These are phyloP conservation scores for Dovyalis caffra DNA, from an alignment of 345 rosid species.

Conservation along the genomic window DNA sequence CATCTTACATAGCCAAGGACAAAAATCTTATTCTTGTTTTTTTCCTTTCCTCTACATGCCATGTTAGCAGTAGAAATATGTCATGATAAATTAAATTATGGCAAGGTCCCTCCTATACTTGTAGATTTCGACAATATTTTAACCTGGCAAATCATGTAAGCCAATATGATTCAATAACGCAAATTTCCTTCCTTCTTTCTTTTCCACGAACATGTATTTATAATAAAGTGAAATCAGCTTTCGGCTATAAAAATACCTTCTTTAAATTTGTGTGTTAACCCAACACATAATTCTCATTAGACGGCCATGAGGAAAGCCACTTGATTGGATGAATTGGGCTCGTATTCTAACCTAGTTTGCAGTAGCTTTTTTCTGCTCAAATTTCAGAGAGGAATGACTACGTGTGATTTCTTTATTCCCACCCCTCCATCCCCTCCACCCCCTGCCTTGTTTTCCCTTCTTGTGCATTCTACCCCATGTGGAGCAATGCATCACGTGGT, in stretches of 20 bases:
- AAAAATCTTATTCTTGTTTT: conserved; percentile 8
- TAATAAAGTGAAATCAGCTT: conserved; percentile 3
- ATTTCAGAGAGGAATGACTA: not conserved
- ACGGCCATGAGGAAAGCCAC: conserved; percentile 7
- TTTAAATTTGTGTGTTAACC: not conserved
- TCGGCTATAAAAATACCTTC: not conserved
- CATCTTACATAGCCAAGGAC: conserved; percentile 3
- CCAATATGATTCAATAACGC: not conserved
- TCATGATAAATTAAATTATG: not conserved
- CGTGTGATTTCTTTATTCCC: conserved; percentile 10
- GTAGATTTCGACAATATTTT: not conserved
- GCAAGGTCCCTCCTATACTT: not conserved
- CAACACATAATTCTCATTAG: not conserved
- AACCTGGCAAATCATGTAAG: not conserved
- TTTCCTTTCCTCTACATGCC: not conserved
- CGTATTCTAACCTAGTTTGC: not conserved
- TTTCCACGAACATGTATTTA: not conserved
- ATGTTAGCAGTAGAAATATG: too few species aligned
- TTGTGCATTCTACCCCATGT: conserved; percentile 13
- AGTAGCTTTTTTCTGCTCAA: not conserved
- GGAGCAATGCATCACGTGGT: conserved; percentile 22
- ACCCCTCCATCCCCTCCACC: not conserved
- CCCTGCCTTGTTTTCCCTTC: not conserved
- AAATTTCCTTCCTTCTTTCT: not conserved
- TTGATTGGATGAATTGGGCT: conserved; percentile 2